Evolutionary conservation across 768 basidiomycete genomes (phyloP).

Genomic region (Boletus vinaceobasis): DNA sequence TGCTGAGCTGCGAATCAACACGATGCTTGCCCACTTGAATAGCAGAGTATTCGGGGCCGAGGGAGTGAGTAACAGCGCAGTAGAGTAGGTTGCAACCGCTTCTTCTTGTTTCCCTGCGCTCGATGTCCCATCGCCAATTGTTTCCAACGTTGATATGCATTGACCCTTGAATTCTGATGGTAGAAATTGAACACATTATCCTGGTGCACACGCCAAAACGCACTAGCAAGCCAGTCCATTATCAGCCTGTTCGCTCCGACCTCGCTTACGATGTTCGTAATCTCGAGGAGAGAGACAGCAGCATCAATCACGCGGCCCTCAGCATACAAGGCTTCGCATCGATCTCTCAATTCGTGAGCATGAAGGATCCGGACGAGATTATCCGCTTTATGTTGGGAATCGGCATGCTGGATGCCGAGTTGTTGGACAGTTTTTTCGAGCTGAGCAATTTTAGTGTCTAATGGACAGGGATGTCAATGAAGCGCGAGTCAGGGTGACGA

Average conservation of each 20-base stretch:
- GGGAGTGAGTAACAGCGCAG: background rate
- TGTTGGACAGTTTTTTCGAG: background rate
- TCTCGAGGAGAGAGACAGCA: background rate
- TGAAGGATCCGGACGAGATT: background rate
- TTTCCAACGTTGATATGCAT: background rate
- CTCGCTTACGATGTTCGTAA: background rate
- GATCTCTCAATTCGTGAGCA: background rate
- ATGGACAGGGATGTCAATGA: background rate
- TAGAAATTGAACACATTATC: background rate
- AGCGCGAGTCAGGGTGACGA: no score
- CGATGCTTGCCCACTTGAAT: background rate
- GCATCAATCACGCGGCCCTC: slow-evolving; percentile 3
- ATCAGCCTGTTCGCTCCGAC: background rate
- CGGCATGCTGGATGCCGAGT: background rate
- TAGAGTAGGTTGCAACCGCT: background rate
- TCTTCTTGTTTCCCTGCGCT: background rate
- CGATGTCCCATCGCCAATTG: background rate
- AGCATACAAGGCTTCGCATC: slow-evolving; percentile 2
- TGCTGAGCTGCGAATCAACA: background rate
- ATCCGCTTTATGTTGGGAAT: background rate
- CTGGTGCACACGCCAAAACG: background rate
- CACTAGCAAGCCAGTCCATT: slow-evolving; percentile 2
- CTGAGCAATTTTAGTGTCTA: background rate
- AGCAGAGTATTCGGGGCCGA: background rate
- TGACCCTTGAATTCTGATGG: background rate